Evolutionary conservation across 2,329 filamentous ascomycete genomes (phyloP), one percentile per base, ranked within the genome.

Genomic region (Cephalotrichum gorgonifer): DNA sequence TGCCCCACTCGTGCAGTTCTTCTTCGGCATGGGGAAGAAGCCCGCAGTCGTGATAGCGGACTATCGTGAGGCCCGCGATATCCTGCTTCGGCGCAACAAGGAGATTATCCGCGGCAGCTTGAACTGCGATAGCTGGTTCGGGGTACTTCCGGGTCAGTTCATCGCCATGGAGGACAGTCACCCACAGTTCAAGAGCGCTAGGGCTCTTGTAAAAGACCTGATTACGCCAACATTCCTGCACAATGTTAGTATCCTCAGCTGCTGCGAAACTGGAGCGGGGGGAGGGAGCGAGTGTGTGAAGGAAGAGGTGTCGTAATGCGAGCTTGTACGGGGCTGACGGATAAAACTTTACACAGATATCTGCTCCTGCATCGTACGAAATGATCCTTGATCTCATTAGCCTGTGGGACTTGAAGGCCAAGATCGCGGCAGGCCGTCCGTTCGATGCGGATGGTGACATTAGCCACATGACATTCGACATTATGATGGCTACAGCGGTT

Each of bases 171-270:
- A 55, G 38, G 60, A 61, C 6, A 48, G 54, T 9, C 57, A 66
- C 48, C 59, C 62, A 3, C 55, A 58, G 7, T 64, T 62, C 52
- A 64, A 59, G 53, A 44, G 38, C 15, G 61, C 66, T 38, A 62
- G 57, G 45, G 58, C 62, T 39, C 57, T 69, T 3, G 52, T 67
- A 3, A 56, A 58, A 39, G 65, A 68, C 38, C 53, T 68, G 6
- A 66, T 69, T 66, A 57, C 64, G 2, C 61, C 64, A 0, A 55
- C 47, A 7, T 68, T 69, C 45, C 52, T 69, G 23, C 55, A 63
- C 42, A 52, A 6, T 17, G 43, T 45, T 12, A 33, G 43, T 45
- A 14, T 27, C 12, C 20, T 15, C 22, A 43, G 14, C 15, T 17
- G 23, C 22, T n/a, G n/a, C 26, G 11, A 30, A n/a, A n/a, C n/a